phyloP scores from a whole-genome alignment of 768 basidiomycete species.

The Sporobolomyces roseus region DNA sequence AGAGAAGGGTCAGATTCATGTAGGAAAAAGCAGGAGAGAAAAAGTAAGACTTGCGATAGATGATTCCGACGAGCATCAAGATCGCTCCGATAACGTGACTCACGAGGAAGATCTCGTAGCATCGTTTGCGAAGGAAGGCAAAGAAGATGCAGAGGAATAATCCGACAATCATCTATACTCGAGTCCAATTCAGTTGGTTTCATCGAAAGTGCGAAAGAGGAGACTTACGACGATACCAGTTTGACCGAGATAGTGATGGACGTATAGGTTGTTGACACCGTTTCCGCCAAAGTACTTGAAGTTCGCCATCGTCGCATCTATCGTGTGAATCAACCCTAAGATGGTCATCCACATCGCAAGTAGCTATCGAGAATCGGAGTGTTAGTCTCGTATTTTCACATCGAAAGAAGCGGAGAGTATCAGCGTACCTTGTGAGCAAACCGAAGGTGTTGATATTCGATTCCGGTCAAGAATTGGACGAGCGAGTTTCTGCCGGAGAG shows the following conservation, averaged over 20 bases:
- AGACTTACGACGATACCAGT: conserved; percentile 28
- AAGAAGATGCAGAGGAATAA: conserved; percentile 33
- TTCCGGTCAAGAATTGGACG: conserved; percentile 35
- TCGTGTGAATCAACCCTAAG: conserved; percentile 28
- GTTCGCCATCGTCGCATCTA: conserved; percentile 23
- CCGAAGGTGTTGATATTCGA: conserved; percentile 33
- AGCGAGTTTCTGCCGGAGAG: conserved; percentile 35
- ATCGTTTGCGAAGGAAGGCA: conserved; percentile 25
- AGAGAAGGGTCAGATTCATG: neutral
- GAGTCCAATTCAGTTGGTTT: too few species aligned
- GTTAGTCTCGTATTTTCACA: neutral
- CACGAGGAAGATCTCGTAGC: conserved; percentile 36
- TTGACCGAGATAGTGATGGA: conserved; percentile 29
- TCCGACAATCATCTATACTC: conserved; percentile 23
- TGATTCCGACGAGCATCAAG: conserved; percentile 30
- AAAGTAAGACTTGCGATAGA: conserved; percentile 20
- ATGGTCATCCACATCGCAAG: conserved; percentile 17
- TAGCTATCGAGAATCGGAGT: neutral
- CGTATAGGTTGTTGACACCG: conserved; percentile 19
- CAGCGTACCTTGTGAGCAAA: conserved; percentile 32
- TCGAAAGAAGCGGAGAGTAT: neutral
- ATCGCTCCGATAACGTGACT: conserved; percentile 24
- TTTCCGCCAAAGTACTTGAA: conserved; percentile 18
- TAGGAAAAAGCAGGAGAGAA: neutral
- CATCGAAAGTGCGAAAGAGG: neutral